Conservation (phyloP, 345 rosid species). For the Pistacia vera region DNA sequence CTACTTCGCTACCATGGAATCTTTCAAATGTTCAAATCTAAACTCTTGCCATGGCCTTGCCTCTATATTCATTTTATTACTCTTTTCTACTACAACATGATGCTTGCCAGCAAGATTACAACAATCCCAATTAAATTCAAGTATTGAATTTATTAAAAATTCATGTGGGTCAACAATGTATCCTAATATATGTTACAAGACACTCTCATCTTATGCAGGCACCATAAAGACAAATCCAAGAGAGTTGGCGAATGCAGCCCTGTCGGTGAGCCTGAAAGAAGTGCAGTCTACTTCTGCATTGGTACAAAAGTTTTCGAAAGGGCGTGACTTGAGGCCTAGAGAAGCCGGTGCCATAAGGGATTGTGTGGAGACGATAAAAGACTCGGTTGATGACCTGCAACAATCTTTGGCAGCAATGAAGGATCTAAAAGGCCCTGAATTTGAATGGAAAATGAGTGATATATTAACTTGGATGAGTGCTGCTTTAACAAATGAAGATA, state of each 20-base stretch:
- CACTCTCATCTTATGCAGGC: conserved; percentile 36
- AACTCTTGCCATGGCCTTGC: conserved; percentile 13
- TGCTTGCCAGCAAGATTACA: conserved; percentile 10
- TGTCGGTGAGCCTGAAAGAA: conserved; percentile 28
- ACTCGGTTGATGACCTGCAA: conserved; percentile 36
- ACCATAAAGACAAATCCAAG: conserved; percentile 27
- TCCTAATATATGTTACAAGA: conserved; percentile 38
- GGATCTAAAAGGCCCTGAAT: conserved; percentile 36
- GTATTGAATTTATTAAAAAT: conserved; percentile 26
- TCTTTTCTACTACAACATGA: neutral
- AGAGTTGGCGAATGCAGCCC: conserved; percentile 35
- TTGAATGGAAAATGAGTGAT: conserved; percentile 31
- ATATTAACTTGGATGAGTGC: conserved; percentile 55
- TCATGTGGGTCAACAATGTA: conserved; percentile 43
- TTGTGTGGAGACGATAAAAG: conserved; percentile 37
- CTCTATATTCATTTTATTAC: conserved; percentile 7
- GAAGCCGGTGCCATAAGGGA: conserved; percentile 38
- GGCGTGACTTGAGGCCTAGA: conserved; percentile 17
- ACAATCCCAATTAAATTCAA: neutral
- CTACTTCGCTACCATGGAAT: neutral
- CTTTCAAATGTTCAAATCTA: conserved; percentile 14
- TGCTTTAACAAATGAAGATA: conserved; percentile 48
- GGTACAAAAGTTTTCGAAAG: conserved; percentile 17
- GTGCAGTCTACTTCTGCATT: conserved; percentile 18
- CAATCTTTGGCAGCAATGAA: conserved; percentile 36